Conservation (phyloP, 805 yeast species). For the Jamesozyma gamospora region DNA sequence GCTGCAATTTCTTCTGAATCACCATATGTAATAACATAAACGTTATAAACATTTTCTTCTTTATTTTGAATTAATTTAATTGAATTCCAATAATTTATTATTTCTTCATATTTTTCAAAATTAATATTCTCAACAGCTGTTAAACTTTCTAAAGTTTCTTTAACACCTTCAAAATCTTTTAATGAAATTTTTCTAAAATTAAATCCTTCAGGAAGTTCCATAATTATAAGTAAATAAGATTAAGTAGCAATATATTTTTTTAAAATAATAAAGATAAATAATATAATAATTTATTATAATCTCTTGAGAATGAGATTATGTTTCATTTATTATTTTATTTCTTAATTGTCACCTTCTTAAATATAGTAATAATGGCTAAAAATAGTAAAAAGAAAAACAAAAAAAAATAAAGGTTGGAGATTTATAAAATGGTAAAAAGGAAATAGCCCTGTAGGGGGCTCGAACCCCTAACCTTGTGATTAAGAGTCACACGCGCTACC, state of each 20-base stretch:
- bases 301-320: too few species aligned
- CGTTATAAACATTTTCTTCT: slow-evolving; percentile 45
- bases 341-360: too few species aligned
- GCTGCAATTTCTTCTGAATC: slow-evolving; percentile 52
- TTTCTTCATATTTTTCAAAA: slow-evolving; percentile 37
- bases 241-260: too few species aligned
- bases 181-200: slow-evolving; percentile 45
- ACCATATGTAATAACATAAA: slow-evolving; percentile 53
- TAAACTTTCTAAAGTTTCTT: slow-evolving; percentile 52
- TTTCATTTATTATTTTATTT: too few species aligned
- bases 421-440: too few species aligned
- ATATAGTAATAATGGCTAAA: too few species aligned
- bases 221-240: too few species aligned
- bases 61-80: slow-evolving; percentile 13
- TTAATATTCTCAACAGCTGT: slow-evolving; percentile 78
- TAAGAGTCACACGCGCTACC: slow-evolving; percentile 14
- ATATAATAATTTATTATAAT: too few species aligned
- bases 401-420: neutral
- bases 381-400: neutral
- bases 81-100: slow-evolving; percentile 50
- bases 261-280: too few species aligned
- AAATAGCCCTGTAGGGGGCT: slow-evolving; percentile 14
- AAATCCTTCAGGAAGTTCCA: slow-evolving; percentile 39
- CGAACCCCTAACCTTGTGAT: slow-evolving; percentile 13
- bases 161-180: slow-evolving; percentile 51